These are phyloP conservation scores for Saccharomyces hybrid DNA, from an alignment of 1,139 yeast species.

Conservation along the genomic window DNA sequence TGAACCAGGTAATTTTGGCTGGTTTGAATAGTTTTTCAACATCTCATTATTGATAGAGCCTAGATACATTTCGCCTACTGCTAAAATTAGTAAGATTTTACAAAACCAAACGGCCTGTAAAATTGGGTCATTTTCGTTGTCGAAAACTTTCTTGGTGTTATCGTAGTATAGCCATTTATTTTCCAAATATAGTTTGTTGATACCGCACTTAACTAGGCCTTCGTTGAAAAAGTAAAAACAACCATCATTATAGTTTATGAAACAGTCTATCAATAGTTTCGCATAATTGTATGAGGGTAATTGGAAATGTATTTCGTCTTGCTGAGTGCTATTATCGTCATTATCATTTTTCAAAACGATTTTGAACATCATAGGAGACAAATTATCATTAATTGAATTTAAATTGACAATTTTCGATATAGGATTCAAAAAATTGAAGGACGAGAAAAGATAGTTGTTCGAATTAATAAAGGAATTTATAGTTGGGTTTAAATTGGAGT, in stretches of 20 bases:
- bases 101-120: conserved; percentile 77
- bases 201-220: conserved; percentile 60
- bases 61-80: conserved; percentile 78
- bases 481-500: neutral
- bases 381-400: neutral
- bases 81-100: conserved; percentile 67
- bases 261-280: conserved; percentile 66
- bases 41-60: conserved; percentile 50
- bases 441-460: neutral
- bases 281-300: conserved; percentile 76
- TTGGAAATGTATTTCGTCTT: conserved; percentile 45
- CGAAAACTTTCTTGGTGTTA: conserved; percentile 37
- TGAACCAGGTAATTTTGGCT: conserved; percentile 60
- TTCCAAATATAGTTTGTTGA: conserved; percentile 50
- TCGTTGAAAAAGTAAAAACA: conserved; percentile 83
- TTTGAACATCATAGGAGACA: conserved; percentile 42
- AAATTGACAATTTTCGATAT: neutral
- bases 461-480: neutral
- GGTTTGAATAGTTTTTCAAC: conserved; percentile 18
- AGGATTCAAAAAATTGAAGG: neutral
- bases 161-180: conserved; percentile 27
- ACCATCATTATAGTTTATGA: conserved; percentile 73
- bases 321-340: conserved; percentile 15
- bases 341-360: conserved; percentile 44
- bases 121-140: conserved; percentile 16